Conservation (phyloP, 352 stramenopile species). For the Phytophthora citricola region DNA sequence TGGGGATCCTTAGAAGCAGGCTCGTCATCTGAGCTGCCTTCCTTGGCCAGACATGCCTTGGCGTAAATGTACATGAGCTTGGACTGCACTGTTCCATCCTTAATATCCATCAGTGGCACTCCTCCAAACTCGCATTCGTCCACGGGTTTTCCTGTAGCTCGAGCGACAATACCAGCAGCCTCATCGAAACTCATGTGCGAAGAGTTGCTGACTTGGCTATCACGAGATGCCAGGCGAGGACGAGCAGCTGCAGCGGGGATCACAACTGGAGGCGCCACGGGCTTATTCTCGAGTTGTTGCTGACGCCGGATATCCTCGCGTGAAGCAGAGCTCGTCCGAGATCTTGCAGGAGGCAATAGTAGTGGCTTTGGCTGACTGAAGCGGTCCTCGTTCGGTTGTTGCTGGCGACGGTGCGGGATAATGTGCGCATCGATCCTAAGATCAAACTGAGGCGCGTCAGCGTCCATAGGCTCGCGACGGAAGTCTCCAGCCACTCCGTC, state of each 20-base stretch:
- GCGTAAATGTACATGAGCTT: slow-evolving; percentile 77
- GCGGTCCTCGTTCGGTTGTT: slow-evolving; percentile 12
- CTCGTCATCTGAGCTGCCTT: slow-evolving; percentile 36
- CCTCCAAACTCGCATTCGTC: slow-evolving; percentile 74
- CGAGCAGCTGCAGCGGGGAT: slow-evolving; percentile 10
- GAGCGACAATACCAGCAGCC: slow-evolving; percentile 57
- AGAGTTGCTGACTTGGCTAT: slow-evolving; percentile 38
- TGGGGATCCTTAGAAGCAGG: slow-evolving; percentile 23
- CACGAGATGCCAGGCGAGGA: slow-evolving; percentile 25
- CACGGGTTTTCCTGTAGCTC: slow-evolving; percentile 59
- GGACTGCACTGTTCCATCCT: slow-evolving; percentile 70
- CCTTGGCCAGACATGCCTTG: slow-evolving; percentile 76
- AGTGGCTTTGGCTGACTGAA: slow-evolving; percentile 15
- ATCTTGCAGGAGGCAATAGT: slow-evolving; percentile 12
- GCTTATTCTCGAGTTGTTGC: slow-evolving; percentile 25
- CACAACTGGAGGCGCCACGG: background rate
- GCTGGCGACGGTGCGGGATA: slow-evolving; percentile 21
- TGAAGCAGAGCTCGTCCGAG: slow-evolving; percentile 23
- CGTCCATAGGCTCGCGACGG: slow-evolving; percentile 28
- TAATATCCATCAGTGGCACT: slow-evolving; percentile 59
- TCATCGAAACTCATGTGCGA: slow-evolving; percentile 58
- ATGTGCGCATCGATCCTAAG: slow-evolving; percentile 36
- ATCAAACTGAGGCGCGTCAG: slow-evolving; percentile 31
- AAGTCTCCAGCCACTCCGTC: slow-evolving; percentile 37
- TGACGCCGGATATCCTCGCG: slow-evolving; percentile 22